Percentiles rank a stretch among this genome's conserved stretches.
These are phyloP conservation scores for Fraxinus nigra DNA, from an alignment of 305 asterid genomes.

Conservation along the genomic window DNA sequence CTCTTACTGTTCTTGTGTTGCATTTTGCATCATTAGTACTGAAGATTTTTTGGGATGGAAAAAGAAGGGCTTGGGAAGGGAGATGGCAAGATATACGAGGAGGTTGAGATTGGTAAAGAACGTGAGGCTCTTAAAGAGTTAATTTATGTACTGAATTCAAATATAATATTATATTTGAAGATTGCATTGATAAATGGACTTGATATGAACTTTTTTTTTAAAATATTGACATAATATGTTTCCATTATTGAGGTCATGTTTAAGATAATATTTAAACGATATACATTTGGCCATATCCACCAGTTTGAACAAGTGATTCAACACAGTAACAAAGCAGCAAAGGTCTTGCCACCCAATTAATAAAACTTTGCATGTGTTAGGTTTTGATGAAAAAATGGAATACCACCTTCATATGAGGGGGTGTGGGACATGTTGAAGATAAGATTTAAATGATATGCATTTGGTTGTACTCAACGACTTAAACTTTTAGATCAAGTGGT, in stretches of 20 bases:
- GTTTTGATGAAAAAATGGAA: background rate
- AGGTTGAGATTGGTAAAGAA: background rate
- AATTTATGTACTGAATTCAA: background rate
- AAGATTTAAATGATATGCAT: background rate
- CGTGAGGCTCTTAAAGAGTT: conserved; percentile 1
- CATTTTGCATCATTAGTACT: too few relatives aligned
- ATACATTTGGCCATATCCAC: background rate
- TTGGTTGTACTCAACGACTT: background rate
- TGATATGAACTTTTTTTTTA: background rate
- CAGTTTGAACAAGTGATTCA: background rate
- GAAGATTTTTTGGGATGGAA: background rate
- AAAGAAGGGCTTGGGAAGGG: background rate
- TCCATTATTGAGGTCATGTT: background rate
- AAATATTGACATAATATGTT: background rate
- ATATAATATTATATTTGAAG: background rate
- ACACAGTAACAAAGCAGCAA: background rate
- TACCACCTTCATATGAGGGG: background rate
- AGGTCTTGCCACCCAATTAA: background rate
- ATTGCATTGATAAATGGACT: conserved; percentile 10
- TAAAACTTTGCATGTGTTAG: background rate
- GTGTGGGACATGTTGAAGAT: background rate
- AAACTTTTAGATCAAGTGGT: background rate
- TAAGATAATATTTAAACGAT: background rate
- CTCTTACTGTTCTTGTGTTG: too few relatives aligned
- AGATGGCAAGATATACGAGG: background rate